A percentile compares a stretch with the other conserved stretches of the same genome.
These are phyloP conservation scores for Capsella rubella DNA, from an alignment of 441 rosid genomes.

Conservation along the genomic window DNA sequence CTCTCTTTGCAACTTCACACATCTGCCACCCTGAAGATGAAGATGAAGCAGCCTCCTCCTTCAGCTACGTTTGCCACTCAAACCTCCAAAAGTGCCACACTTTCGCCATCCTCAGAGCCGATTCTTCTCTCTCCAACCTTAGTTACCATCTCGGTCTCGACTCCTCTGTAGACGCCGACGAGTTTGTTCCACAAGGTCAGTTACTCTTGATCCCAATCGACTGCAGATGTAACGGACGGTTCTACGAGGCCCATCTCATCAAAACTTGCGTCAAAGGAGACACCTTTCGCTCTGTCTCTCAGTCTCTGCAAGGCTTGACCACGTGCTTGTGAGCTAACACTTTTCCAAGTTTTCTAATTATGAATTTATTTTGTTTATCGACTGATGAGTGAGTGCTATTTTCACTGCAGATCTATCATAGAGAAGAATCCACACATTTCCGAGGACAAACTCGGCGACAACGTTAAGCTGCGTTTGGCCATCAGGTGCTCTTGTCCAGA, in stretches of 20 bases:
- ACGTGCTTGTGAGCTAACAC: constrained; percentile 53
- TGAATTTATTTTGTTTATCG: neutral
- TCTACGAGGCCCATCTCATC: constrained; percentile 59
- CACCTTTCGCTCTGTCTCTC: constrained; percentile 63
- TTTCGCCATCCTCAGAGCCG: constrained; percentile 62
- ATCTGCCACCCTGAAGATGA: constrained; percentile 64
- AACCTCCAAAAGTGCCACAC: constrained; percentile 56
- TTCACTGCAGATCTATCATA: constrained; percentile 50
- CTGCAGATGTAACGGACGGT: constrained; percentile 65
- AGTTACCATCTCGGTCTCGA: constrained; percentile 56
- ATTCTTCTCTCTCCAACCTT: constrained; percentile 45
- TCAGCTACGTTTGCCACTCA: constrained; percentile 54
- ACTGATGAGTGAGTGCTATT: neutral
- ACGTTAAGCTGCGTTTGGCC: constrained; percentile 54
- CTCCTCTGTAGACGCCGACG: constrained; percentile 57
- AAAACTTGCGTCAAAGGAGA: constrained; percentile 67
- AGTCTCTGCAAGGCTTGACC: constrained; percentile 76
- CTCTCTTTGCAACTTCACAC: constrained; percentile 51
- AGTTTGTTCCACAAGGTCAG: constrained; percentile 56
- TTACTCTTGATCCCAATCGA: constrained; percentile 64
- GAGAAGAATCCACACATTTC: constrained; percentile 60
- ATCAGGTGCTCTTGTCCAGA: constrained; percentile 71
- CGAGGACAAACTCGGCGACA: constrained; percentile 55
- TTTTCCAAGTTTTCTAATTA: neutral
- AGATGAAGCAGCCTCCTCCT: constrained; percentile 48